Base-by-base conservation (phyloP, 179 eudicot genomes). In the Nepenthes alata region DNA sequence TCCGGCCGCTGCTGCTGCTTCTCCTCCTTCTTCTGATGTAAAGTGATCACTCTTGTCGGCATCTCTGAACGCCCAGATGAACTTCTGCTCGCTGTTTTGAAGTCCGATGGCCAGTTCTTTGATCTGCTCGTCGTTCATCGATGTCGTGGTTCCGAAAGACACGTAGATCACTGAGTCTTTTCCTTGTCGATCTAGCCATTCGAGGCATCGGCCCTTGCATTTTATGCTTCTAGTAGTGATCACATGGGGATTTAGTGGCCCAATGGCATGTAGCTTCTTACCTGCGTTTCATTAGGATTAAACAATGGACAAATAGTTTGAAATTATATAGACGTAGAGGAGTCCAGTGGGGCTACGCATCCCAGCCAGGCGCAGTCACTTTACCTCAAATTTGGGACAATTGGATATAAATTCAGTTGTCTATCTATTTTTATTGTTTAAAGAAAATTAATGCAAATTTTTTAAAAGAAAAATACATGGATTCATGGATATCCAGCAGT, bases 121-220 rank as follows among this genome's bases (percentile, higher is more conserved):
- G 35, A 78, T 68, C 67, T 87, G 74, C 37, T 74, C 83, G 0
- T 71, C 63, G 4, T 57, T 47, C 8, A 84, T 3, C 2, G 84
- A 62, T 11, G 81, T 70, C 3, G 79, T 73, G 1, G 90, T 76
- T 9, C 95, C 95, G 57, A 87, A 87, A 0, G 84, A 84, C 4
- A 87, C 78, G 15, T 60, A 85, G 1, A 88, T 6, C 35, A 88
- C 89, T 0, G 84, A 71, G 15, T 67, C 16, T 6, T 39, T 58
- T n/a, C 53, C 75, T 47, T 85, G 95, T 58, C 67, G 70, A 62
- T 83, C 89, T 4, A 88, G 81, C 96, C 96, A 88, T 6, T 78
- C 63, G 6, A 85, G 54, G 53, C 81, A 81, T 57, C 34, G 37
- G 63, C 85, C 76, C 10, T 69, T 65, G 11, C 12, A n/a, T 34